A percentile compares a stretch with the other conserved stretches of the same genome.
Conservation (phyloP, 345 rosid genomes). For the Eucalyptus sideroxylon region DNA sequence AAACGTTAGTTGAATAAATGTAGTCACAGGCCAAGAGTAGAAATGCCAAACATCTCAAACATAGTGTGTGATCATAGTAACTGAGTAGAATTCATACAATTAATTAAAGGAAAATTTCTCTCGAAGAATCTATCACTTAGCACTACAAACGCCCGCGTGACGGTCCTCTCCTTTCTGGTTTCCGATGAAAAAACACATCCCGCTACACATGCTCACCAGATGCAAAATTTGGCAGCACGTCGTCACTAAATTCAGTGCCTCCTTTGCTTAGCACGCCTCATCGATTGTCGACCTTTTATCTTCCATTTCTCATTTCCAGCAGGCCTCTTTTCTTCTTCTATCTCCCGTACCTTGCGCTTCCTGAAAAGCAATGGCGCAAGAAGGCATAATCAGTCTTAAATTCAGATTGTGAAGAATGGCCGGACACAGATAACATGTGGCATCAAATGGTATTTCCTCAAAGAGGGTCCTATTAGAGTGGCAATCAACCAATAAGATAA, state of each 20-base stretch:
- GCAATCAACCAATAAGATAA: not conserved
- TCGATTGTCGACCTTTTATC: constrained; percentile 41
- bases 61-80: not conserved
- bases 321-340: constrained; percentile 50
- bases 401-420: not conserved
- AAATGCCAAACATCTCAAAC: not conserved
- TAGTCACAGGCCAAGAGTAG: not conserved
- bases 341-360: constrained; percentile 85
- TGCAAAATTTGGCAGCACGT: not conserved
- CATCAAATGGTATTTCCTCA: not conserved
- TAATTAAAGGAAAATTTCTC: not conserved
- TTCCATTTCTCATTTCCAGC: constrained; percentile 74
- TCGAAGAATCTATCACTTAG: not conserved
- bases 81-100: not conserved
- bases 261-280: constrained; percentile 47
- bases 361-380: constrained; percentile 9
- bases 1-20: not conserved
- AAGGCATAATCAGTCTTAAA: not conserved
- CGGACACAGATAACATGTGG: not conserved
- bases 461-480: not conserved
- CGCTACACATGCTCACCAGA: not conserved
- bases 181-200: not conserved
- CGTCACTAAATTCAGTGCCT: constrained; percentile 24
- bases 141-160: not conserved
- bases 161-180: not conserved